Conservation (phyloP, 345 rosid genomes). For the Garcia nutans region DNA sequence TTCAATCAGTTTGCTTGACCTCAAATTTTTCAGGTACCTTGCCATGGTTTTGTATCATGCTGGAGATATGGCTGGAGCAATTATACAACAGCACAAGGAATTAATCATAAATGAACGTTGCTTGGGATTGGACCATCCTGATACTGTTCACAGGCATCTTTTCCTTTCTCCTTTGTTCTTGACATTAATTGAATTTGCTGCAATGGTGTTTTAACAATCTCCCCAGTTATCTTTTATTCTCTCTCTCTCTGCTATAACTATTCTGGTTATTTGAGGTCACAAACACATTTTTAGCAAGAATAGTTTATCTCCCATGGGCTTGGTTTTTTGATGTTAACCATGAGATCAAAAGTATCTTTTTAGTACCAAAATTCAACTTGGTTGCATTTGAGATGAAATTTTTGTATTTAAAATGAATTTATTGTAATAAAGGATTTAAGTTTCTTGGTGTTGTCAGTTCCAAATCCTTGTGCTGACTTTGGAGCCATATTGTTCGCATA, state of each 20-base stretch:
- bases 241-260: background rate
- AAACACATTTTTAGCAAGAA: background rate
- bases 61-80: slow-evolving; percentile 98
- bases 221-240: background rate
- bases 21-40: slow-evolving; percentile 64
- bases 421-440: background rate
- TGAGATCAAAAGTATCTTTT: background rate
- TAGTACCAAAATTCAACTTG: no score
- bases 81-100: slow-evolving; percentile 98
- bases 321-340: background rate
- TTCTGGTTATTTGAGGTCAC: background rate
- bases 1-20: slow-evolving; percentile 7
- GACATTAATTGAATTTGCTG: background rate
- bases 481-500: background rate
- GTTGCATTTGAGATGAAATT: background rate
- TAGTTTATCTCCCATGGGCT: background rate
- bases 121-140: slow-evolving; percentile 98
- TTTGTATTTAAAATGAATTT: slow-evolving; percentile 1
- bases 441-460: background rate
- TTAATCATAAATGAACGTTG: slow-evolving; percentile 96
- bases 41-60: slow-evolving; percentile 99
- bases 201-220: background rate
- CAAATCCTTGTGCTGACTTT: background rate
- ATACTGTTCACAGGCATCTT: slow-evolving; percentile 92
- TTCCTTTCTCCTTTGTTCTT: background rate